Conservation (phyloP, 73 alveolate species). For the Tetrahymena malaccensis region DNA sequence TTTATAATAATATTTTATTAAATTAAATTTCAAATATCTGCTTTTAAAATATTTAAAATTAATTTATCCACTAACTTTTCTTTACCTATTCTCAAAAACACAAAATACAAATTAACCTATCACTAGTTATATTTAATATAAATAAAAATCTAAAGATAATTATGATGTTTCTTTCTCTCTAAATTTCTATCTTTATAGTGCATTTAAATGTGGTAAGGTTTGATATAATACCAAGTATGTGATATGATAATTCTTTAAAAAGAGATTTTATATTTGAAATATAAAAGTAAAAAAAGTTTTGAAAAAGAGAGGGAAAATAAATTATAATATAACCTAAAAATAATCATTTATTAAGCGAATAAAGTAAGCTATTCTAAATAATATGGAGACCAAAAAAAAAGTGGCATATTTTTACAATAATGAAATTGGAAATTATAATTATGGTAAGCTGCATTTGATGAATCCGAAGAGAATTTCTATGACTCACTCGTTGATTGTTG, state of each 20-base stretch:
- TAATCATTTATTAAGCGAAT: not conserved
- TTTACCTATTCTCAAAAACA: too few species aligned
- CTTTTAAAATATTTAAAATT: too few species aligned
- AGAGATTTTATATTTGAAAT: not conserved
- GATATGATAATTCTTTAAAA: not conserved
- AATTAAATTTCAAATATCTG: too few species aligned
- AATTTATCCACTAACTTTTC: too few species aligned
- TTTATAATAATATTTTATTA: too few species aligned
- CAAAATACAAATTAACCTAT: not conserved
- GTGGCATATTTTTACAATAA: conserved; percentile 88
- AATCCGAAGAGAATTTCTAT: conserved; percentile 92
- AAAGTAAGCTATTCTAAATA: not conserved
- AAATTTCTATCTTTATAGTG: not conserved
- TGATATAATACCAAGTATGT: not conserved
- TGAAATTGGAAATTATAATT: conserved; percentile 79
- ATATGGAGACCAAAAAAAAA: not conserved
- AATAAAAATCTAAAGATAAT: not conserved
- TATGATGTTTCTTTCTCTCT: not conserved
- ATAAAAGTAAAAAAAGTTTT: not conserved
- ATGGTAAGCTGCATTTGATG: conserved; percentile 97
- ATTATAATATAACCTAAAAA: not conserved
- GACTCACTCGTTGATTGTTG: conserved; percentile 87
- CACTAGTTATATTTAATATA: not conserved
- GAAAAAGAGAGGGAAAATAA: not conserved
- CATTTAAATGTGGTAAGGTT: not conserved